Evolutionary conservation across 179 eudicot species (phyloP), one percentile per base, ranked within the genome.

Genomic region (Dionaea muscipula): DNA sequence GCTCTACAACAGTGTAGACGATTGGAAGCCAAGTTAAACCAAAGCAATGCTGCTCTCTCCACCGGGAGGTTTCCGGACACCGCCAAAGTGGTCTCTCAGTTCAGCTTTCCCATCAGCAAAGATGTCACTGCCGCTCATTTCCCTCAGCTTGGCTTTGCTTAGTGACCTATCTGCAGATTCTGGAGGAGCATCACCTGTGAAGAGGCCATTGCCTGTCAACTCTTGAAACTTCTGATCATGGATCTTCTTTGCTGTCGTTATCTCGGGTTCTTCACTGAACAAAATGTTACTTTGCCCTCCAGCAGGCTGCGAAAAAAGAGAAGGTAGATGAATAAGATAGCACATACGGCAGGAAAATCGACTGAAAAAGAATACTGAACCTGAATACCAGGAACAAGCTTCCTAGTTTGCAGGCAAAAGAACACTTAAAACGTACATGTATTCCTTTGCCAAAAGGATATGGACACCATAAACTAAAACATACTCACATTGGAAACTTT

Each of bases 1-100:
- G 35, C 35, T 31, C 35, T 31, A 31, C 5, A 31, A 31, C 35
- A 31, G 10, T 11, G 10, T 11, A 31, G 2, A 15, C n/a, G 33
- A 38, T 56, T 41, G 20, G 39, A 27, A 45, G 12, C 13, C 27
- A 36, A 33, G 2, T 53, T 68, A 88, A 46, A 88, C 86, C 80
- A 88, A 68, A 36, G 93, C 77, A 66, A 90, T 90, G 81, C 85
- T 90, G 87, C 95, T 90, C 76, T 81, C 80, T 3, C 97, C 95
- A 47, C 97, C 97, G 10, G 95, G 97, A 36, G 97, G 97, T 69
- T 90, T 86, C 55, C 95, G 97, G 2, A 86, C 94, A 44, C 97
- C 97, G 22, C 94, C 97, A 53, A 86, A 81, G 68, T 79, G 83
- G 65, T 81, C 97, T 40, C 97, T 67, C 40, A 94, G 79, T 60